Percentiles rank a stretch among this genome's conserved stretches.
Conservation (phyloP, 148 eudicot genomes). For the Chenopodium suecicum region DNA sequence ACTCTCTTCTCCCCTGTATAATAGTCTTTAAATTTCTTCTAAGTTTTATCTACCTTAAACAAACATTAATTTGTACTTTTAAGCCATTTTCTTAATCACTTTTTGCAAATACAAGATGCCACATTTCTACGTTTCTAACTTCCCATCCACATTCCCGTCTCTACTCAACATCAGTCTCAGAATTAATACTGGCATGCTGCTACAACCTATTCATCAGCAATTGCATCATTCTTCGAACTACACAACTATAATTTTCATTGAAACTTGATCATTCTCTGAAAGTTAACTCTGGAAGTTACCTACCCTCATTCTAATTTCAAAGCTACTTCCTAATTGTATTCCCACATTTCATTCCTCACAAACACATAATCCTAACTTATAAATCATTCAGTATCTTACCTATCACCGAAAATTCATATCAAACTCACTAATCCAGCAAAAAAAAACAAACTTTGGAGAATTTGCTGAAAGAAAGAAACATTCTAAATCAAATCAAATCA, state of each 20-base stretch:
- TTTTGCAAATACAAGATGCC: not conserved
- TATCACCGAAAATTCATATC: not conserved
- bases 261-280: not conserved
- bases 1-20: too few relatives aligned
- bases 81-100: not conserved
- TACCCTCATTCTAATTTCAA: not conserved
- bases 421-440: not conserved
- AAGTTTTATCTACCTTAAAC: not conserved
- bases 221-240: not conserved
- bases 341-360: not conserved
- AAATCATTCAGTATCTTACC: too few relatives aligned
- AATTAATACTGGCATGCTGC: not conserved
- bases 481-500: too few relatives aligned
- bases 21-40: not conserved
- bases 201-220: not conserved
- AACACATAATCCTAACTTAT: not conserved
- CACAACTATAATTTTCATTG: not conserved
- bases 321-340: not conserved
- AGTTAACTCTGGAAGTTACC: not conserved
- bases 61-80: not conserved
- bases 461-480: too few relatives aligned
- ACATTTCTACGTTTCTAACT: not conserved
- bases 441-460: not conserved
- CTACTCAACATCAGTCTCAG: not conserved
- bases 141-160: not conserved